Base-by-base conservation (phyloP, 257 asterid species). In the Gynochthodes officinalis region DNA sequence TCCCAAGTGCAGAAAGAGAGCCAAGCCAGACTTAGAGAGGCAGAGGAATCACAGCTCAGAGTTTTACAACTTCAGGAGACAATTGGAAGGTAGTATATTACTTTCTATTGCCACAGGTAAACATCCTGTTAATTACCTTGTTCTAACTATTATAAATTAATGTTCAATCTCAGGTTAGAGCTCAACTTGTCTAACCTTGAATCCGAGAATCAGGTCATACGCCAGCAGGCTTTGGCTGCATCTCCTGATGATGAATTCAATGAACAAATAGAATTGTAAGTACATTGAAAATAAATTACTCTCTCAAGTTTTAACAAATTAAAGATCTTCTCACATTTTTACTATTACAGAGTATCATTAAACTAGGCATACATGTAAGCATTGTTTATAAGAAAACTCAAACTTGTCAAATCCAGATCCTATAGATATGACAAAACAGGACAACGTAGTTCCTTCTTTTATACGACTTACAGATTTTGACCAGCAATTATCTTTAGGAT, bases 151-250 rank as follows among this genome's bases (percentile, higher is more conserved):
- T 69, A 73, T 77, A 39, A 54, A 75, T 77, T 70, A 53, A 72
- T 64, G 72, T 73, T 71, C 77, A 57, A 61, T 61, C 79, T 66
- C 94, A 92, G 96, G 84, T 75, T 92, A 76, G 92, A 88, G 82
- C 75, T 72, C 78, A 92, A 88, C 77, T 66, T 90, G 69, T 88
- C 96, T 67, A 92, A 88, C 81, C 96, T 90, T 61, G 98, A 92
- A 71, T 84, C 96, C 1, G 98, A 92, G 89, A 92, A 92, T 82
- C 96, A 87, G 85, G 92, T 92, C 81, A 88, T 92, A 54, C 90
- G 98, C 27, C 96, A 92, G 86, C 96, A 92, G 86, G 96, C 90
- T 77, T 85, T 90, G 86, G 90, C 83, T 69, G 87, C 87, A 74
- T 82, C 98, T 60, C 83, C 90, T 43, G 84, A 85, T 80, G 96